Evolutionary conservation across 2,329 filamentous ascomycete species (phyloP).

Genomic region (Sphaerulina musiva): DNA sequence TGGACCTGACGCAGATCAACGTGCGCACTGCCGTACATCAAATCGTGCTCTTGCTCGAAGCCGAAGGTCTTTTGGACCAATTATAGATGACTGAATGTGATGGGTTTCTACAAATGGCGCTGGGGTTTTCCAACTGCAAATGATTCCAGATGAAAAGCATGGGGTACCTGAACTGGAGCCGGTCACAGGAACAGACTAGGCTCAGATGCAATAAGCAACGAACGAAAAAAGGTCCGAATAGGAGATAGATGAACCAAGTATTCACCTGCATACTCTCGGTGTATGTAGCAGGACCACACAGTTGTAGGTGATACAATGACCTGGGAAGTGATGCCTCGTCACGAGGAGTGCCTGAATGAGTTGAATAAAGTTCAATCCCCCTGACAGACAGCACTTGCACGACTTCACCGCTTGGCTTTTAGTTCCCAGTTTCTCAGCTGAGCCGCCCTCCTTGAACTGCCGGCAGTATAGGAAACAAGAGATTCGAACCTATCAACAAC

Average conservation of each 20-base stretch:
- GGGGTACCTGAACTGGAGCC: not conserved
- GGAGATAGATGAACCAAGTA: no score
- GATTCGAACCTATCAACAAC: no score
- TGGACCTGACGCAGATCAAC: slow-evolving; percentile 77
- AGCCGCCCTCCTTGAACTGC: no score
- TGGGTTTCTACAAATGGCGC: not conserved
- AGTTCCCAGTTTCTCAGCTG: not conserved
- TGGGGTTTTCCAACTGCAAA: not conserved
- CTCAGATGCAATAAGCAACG: not conserved
- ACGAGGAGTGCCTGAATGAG: no score
- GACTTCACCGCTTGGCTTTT: not conserved
- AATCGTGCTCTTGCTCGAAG: slow-evolving; percentile 89
- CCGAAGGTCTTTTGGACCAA: slow-evolving; percentile 75
- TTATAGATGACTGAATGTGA: slow-evolving; percentile 26
- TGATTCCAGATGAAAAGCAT: not conserved
- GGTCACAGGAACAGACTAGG: not conserved
- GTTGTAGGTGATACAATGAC: no score
- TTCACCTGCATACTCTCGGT: no score
- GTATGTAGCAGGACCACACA: no score
- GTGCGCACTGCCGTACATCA: slow-evolving; percentile 93
- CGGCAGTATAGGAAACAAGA: no score
- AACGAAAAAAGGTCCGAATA: not conserved
- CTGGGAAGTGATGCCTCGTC: no score
- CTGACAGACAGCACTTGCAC: not conserved
- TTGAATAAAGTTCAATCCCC: not conserved